Percentiles rank a stretch among this genome's conserved stretches.
These are phyloP conservation scores for Alternaria burnsii DNA, from an alignment of 2,329 filamentous ascomycete genomes.

Conservation along the genomic window DNA sequence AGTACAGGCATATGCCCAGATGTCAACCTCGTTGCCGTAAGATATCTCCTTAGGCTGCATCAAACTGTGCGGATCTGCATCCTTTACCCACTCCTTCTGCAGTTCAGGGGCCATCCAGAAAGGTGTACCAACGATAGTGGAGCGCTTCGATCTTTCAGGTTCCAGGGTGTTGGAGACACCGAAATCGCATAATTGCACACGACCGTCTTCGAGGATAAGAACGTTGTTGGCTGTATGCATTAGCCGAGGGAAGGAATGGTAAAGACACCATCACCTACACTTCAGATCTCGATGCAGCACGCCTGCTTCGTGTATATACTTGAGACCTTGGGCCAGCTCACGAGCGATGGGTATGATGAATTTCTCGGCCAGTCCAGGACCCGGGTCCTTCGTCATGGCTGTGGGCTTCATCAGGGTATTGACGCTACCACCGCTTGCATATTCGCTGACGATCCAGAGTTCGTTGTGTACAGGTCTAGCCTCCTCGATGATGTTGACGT, in stretches of 20 bases:
- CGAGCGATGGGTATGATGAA: conserved; percentile 71
- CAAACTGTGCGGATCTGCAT: conserved; percentile 65
- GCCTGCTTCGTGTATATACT: conserved; percentile 70
- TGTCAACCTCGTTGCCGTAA: conserved; percentile 68
- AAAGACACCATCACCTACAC: conserved; percentile 49
- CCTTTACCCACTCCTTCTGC: conserved; percentile 58
- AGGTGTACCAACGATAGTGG: conserved; percentile 82
- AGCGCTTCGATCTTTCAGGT: conserved; percentile 76
- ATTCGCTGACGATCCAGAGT: conserved; percentile 89
- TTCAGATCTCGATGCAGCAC: conserved; percentile 73
- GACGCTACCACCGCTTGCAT: conserved; percentile 84
- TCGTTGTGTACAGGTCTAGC: conserved; percentile 79
- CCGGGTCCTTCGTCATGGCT: conserved; percentile 33
- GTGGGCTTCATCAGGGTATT: conserved; percentile 66
- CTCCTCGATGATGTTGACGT: conserved; percentile 84
- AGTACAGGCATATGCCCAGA: conserved; percentile 86
- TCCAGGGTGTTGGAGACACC: conserved; percentile 83
- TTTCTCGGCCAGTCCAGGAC: conserved; percentile 62
- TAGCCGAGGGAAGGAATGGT: neutral
- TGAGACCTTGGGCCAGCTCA: conserved; percentile 68
- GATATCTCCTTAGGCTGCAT: conserved; percentile 60
- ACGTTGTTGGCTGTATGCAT: conserved; percentile 71
- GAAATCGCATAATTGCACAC: conserved; percentile 85
- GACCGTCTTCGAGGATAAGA: conserved; percentile 77
- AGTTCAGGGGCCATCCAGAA: conserved; percentile 90